These are phyloP conservation scores for Aureobasidium sp. DNA, from an alignment of 2,329 filamentous ascomycete species.

Conservation along the genomic window DNA sequence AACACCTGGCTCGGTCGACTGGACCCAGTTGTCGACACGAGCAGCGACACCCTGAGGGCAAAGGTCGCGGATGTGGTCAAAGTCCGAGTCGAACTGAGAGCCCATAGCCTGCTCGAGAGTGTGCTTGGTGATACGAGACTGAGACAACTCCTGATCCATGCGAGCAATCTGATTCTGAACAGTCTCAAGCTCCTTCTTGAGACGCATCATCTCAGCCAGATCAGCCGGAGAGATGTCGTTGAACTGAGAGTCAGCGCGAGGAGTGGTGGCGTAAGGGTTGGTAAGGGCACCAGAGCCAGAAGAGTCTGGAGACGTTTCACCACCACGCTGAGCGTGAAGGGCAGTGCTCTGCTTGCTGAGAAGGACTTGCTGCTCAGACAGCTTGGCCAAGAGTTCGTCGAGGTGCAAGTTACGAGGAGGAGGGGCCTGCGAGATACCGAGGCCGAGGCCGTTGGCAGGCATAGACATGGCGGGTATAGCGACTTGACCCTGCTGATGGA, in stretches of 20 bases:
- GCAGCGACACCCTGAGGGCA: constrained; percentile 2
- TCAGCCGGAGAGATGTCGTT: constrained; percentile 25
- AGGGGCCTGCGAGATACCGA: background rate
- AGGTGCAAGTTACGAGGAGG: constrained; percentile 36
- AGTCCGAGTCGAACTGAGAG: constrained; percentile 35
- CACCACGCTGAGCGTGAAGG: constrained; percentile 30
- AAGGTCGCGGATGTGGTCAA: constrained; percentile 23
- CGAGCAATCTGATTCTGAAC: constrained; percentile 62
- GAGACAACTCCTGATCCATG: constrained; percentile 61
- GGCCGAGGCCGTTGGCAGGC: background rate
- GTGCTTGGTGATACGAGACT: constrained; percentile 52
- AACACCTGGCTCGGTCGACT: background rate
- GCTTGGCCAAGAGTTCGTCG: constrained; percentile 64
- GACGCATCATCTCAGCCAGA: constrained; percentile 53
- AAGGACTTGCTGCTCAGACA: constrained; percentile 61
- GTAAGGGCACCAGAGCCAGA: constrained; percentile 23
- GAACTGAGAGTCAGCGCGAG: constrained; percentile 18
- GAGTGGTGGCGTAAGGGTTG: constrained; percentile 24
- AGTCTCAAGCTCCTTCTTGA: constrained; percentile 63
- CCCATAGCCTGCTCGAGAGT: constrained; percentile 49
- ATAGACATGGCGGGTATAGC: background rate
- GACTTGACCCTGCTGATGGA: background rate
- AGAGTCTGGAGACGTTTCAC: constrained; percentile 19
- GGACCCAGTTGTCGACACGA: constrained; percentile 11
- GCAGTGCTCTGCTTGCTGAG: constrained; percentile 51